Conservation (phyloP, 129 eudicot species). For the Heracleum sosnowskyi region DNA sequence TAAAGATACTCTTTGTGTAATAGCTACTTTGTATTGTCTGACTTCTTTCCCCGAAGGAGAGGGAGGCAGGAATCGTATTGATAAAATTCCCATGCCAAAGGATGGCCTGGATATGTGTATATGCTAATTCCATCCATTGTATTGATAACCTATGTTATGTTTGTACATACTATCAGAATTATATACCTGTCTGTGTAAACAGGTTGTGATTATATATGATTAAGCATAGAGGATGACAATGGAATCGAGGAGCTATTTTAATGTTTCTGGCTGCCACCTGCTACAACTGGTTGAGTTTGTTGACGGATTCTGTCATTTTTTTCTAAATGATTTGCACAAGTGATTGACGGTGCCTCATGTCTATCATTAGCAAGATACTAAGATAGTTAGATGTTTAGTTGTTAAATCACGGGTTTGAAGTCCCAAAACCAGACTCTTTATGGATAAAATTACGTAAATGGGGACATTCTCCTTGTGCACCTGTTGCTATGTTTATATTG, state of each 20-base stretch:
- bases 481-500: background rate
- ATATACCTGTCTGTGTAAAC: background rate
- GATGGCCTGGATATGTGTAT: background rate
- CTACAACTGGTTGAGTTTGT: background rate
- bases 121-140: background rate
- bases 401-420: background rate
- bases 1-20: background rate
- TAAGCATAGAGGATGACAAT: background rate
- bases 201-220: background rate
- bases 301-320: background rate
- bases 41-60: conserved; percentile 6
- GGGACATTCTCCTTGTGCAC: background rate
- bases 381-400: background rate
- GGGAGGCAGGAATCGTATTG: background rate
- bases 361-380: background rate
- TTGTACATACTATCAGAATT: background rate
- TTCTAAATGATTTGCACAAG: background rate
- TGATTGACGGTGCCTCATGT: background rate
- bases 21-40: background rate
- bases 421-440: background rate
- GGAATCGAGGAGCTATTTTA: background rate
- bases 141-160: background rate
- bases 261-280: background rate
- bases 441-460: background rate
- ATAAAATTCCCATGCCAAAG: background rate